A percentile compares a stretch with the other conserved stretches of the same genome.
Evolutionary conservation across 2,329 filamentous ascomycete genomes (phyloP).

Genomic region (Cercospora janseana): DNA sequence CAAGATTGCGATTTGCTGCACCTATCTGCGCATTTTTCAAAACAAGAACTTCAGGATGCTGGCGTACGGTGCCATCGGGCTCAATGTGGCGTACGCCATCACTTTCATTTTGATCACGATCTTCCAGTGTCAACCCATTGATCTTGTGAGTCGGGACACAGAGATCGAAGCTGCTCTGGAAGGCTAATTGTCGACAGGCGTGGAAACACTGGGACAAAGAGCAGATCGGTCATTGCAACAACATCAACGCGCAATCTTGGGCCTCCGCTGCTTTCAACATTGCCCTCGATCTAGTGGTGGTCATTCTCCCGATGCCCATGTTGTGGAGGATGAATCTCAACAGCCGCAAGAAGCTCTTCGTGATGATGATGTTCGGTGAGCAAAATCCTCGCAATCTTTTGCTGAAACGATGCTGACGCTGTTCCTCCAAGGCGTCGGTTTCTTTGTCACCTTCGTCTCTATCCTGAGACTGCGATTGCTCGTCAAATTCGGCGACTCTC

Average conservation of each 20-base stretch:
- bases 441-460: conserved; percentile 23
- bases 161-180: not conserved
- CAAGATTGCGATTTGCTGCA: conserved; percentile 24
- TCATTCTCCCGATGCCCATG: conserved; percentile 22
- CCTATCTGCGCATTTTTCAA: conserved; percentile 24
- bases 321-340: conserved; percentile 25
- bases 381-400: not conserved
- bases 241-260: conserved; percentile 25
- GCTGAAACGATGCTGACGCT: not conserved
- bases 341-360: conserved; percentile 21
- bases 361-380: conserved; percentile 26
- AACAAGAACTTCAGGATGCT: conserved; percentile 16
- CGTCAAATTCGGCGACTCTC: conserved; percentile 20
- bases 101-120: conserved; percentile 20
- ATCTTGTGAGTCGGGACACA: conserved; percentile 6
- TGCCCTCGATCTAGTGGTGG: conserved; percentile 20
- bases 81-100: conserved; percentile 23
- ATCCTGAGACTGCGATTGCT: conserved; percentile 22
- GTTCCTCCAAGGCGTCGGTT: conserved; percentile 15
- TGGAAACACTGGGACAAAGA: conserved; percentile 21
- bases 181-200: conserved; percentile 9
- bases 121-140: conserved; percentile 21
- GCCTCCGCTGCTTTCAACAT: conserved; percentile 24
- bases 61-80: conserved; percentile 16
- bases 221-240: conserved; percentile 19